Base-by-base conservation (phyloP, 768 basidiomycete species). In the Lentinula aciculospora region DNA sequence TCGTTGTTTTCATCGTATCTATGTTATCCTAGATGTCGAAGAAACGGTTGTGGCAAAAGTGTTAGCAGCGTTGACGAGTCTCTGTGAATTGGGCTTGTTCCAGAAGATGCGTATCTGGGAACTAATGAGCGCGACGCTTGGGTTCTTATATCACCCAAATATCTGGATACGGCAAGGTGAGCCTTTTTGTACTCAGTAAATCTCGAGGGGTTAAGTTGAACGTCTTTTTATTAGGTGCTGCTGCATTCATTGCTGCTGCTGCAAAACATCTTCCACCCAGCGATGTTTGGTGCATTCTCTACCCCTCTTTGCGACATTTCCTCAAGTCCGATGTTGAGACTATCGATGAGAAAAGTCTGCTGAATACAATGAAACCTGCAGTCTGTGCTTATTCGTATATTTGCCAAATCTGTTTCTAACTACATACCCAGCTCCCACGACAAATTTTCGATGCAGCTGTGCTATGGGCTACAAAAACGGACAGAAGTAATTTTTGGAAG, bases 71-170 rank as follows among this genome's bases (percentile, higher is more conserved):
- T 76, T 98, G 57, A 92, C 92, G 0, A 93, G 88, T 64, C 79
- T 98, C 15, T 92, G 92, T 61, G 92, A 95, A 67, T 79, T 97
- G 7, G 91, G 92, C 0, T 72, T 98, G 3, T 91, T 98, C 71
- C 86, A 89, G 70, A 94, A 93, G 71, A 91, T 92, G 85, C 83
- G 90, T n/a, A 85, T 97, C 58, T 98, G 97, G 95, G 97, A 98
- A 64, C 76, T 98, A 34, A 92, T 96, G 85, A 89, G 88, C 54
- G 85, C 87, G 0, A 87, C 88, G 0, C 72, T 94, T 29, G 91
- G 91, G 1, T 95, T 98, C 70, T 73, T 98, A 51, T 96, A 92
- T 63, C 97, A 99, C 69, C 96, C 97, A 0, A 95, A 97, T 68
- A 73, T 85, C 21, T 98, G 96, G 96, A 92, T 98, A 69, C 80